phyloP scores from a whole-genome alignment of 345 rosid species.

The Barbarea vulgaris region DNA sequence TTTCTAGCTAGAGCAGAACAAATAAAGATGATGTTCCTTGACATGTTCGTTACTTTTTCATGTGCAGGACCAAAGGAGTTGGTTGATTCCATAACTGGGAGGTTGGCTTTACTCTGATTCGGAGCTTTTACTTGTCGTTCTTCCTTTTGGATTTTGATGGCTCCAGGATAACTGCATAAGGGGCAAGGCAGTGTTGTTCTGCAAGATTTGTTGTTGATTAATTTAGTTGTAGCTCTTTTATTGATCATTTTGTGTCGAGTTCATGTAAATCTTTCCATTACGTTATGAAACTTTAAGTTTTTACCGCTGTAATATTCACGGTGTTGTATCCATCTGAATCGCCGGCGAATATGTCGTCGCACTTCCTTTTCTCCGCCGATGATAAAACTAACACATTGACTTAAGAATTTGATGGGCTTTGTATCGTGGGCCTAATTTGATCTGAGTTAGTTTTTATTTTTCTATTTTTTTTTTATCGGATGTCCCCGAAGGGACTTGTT shows the following conservation, averaged over 20 bases:
- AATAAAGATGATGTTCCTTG: not conserved
- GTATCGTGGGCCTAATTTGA: not conserved
- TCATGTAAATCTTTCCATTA: slow-evolving; percentile 23
- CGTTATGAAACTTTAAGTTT: not conserved
- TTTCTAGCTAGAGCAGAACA: slow-evolving; percentile 15
- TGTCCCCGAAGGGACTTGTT: too few species aligned
- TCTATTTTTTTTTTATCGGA: too few species aligned
- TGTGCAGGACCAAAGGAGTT: slow-evolving; percentile 65
- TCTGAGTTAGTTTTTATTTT: not conserved
- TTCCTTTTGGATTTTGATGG: slow-evolving; percentile 8
- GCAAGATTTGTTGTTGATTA: slow-evolving; percentile 11
- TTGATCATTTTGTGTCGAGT: not conserved
- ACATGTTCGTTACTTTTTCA: slow-evolving; percentile 6
- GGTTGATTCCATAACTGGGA: slow-evolving; percentile 77
- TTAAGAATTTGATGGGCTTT: slow-evolving; percentile 19
- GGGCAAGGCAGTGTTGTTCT: slow-evolving; percentile 18
- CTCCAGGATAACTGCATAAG: not conserved
- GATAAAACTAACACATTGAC: slow-evolving; percentile 29
- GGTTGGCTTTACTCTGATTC: slow-evolving; percentile 61
- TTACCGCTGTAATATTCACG: not conserved
- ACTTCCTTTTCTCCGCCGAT: slow-evolving; percentile 11
- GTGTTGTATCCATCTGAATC: slow-evolving; percentile 52
- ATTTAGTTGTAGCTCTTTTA: not conserved
- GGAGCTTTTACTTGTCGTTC: not conserved
- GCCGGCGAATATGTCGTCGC: slow-evolving; percentile 4